These are phyloP conservation scores for Ehretia macrophylla DNA, from an alignment of 257 asterid species.

Conservation along the genomic window DNA sequence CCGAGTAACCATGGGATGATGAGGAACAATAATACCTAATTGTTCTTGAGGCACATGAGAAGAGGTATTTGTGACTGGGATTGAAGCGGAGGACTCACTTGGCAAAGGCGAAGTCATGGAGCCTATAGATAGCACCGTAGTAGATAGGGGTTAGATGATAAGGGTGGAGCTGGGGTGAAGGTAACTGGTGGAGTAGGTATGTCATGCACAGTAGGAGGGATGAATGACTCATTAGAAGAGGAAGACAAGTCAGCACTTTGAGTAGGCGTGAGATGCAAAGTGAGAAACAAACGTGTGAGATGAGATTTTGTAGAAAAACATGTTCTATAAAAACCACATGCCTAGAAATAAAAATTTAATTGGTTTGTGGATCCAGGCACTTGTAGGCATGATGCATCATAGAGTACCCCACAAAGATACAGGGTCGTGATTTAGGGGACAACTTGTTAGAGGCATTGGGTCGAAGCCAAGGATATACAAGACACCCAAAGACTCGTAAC, in stretches of 20 bases:
- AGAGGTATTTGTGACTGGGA: not conserved
- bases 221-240: no score
- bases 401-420: conserved; percentile 6
- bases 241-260: no score
- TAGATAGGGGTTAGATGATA: no score
- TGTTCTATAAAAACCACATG: conserved; percentile 1
- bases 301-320: not conserved
- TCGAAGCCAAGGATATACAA: conserved; percentile 5
- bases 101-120: no score
- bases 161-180: no score
- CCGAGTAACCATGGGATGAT: not conserved
- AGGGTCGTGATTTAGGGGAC: not conserved
- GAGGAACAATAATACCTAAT: not conserved
- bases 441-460: conserved; percentile 1
- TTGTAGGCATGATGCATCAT: not conserved
- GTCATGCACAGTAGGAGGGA: no score
- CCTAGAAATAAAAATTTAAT: not conserved
- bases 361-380: not conserved
- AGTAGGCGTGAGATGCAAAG: not conserved
- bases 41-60: not conserved
- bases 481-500: conserved; percentile 5
- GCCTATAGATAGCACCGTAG: no score
- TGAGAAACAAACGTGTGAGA: no score
- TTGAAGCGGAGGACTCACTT: no score
- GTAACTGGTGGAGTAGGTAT: no score